Evolutionary conservation across 2,329 filamentous ascomycete species (phyloP).

Genomic region (Fusarium equiseti): DNA sequence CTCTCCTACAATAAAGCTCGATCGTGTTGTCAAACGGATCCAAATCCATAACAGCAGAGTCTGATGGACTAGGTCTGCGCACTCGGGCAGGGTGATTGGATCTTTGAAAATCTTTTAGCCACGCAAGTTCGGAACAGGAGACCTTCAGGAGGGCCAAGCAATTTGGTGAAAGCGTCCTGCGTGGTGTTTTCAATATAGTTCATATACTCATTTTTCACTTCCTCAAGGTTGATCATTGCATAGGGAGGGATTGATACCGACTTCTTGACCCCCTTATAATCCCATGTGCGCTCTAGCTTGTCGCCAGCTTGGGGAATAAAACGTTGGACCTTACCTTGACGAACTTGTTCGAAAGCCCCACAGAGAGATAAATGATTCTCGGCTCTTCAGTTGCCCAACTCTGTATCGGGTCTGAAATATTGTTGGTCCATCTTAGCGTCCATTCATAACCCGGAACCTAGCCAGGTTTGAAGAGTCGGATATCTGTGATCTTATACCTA

Average conservation of each 20-base stretch:
- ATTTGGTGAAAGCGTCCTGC: constrained; percentile 59
- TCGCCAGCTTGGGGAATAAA: constrained; percentile 69
- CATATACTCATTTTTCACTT: constrained; percentile 61
- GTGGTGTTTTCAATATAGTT: constrained; percentile 63
- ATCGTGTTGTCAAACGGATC: constrained; percentile 71
- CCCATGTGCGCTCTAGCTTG: constrained; percentile 67
- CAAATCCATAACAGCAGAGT: constrained; percentile 70
- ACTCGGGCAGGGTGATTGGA: constrained; percentile 52
- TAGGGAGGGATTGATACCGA: constrained; percentile 67
- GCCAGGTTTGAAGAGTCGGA: constrained; percentile 69
- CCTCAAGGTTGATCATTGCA: constrained; percentile 67
- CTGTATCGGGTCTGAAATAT: constrained; percentile 66
- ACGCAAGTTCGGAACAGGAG: constrained; percentile 63
- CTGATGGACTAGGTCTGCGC: constrained; percentile 60
- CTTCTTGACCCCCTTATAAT: constrained; percentile 58
- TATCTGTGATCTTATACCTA: constrained; percentile 70
- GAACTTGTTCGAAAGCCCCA: constrained; percentile 63
- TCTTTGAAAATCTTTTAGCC: constrained; percentile 56
- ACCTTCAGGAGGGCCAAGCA: constrained; percentile 49
- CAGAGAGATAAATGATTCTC: constrained; percentile 63
- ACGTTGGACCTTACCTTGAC: constrained; percentile 65
- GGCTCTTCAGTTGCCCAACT: constrained; percentile 66
- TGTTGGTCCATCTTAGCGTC: constrained; percentile 69
- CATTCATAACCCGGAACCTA: constrained; percentile 70
- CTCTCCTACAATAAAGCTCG: constrained; percentile 68